These are phyloP conservation scores for Yarrowia sp. DNA, from an alignment of 805 yeast species.

Conservation along the genomic window DNA sequence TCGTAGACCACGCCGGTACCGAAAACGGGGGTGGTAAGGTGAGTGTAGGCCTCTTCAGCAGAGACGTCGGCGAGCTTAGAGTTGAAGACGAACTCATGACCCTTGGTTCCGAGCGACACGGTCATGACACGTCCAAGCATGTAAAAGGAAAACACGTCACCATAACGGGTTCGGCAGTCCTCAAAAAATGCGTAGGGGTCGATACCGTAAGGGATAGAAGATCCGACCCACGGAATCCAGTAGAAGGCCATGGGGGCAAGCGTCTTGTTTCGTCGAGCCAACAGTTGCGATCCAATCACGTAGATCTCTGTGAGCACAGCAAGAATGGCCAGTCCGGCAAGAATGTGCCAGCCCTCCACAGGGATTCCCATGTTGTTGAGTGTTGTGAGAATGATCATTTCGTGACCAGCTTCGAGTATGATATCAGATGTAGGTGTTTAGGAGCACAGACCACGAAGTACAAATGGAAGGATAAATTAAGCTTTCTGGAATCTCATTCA, in stretches of 20 bases:
- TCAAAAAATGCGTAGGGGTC: slow-evolving; percentile 89
- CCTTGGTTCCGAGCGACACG: slow-evolving; percentile 94
- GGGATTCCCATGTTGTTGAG: slow-evolving; percentile 24
- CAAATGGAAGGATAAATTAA: slow-evolving; percentile 2
- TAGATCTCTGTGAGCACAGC: slow-evolving; percentile 19
- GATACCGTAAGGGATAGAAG: slow-evolving; percentile 86
- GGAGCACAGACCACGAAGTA: background rate
- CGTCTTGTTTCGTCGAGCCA: slow-evolving; percentile 42
- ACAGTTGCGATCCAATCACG: slow-evolving; percentile 7
- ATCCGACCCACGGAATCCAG: slow-evolving; percentile 95
- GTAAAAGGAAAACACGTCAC: slow-evolving; percentile 90
- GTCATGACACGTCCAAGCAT: slow-evolving; percentile 90
- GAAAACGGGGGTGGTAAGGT: slow-evolving; percentile 98
- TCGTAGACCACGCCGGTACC: slow-evolving; percentile 98
- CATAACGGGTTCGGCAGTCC: slow-evolving; percentile 73
- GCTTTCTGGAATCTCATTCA: background rate
- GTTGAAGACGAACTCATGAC: slow-evolving; percentile 93
- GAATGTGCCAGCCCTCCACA: slow-evolving; percentile 24
- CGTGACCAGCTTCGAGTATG: background rate
- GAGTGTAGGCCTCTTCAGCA: slow-evolving; percentile 95
- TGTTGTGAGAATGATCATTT: slow-evolving; percentile 21
- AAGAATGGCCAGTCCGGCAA: slow-evolving; percentile 8
- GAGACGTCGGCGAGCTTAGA: slow-evolving; percentile 85
- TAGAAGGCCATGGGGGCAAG: slow-evolving; percentile 88
- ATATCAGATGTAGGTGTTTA: background rate